phyloP scores from a whole-genome alignment of 805 yeast species.

The Komagataella populi region DNA sequence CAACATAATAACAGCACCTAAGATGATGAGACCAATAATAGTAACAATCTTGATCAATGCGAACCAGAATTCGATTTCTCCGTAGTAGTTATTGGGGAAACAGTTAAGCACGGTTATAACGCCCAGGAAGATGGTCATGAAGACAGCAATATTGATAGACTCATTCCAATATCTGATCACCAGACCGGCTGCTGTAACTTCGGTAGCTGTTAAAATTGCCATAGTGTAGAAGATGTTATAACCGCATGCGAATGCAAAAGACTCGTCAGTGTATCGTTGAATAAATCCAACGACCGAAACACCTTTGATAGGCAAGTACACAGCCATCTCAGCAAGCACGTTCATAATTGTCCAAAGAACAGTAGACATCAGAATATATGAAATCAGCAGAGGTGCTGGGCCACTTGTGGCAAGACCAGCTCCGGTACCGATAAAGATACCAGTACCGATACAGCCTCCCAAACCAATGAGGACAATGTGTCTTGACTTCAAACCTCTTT shows the following conservation, averaged over 20 bases:
- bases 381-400: slow-evolving; percentile 29
- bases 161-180: slow-evolving; percentile 47
- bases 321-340: slow-evolving; percentile 52
- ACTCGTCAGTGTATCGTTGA: slow-evolving; percentile 15
- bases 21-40: slow-evolving; percentile 43
- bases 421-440: slow-evolving; percentile 39
- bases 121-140: slow-evolving; percentile 40
- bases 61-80: slow-evolving; percentile 51
- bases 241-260: slow-evolving; percentile 20
- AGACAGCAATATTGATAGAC: slow-evolving; percentile 36
- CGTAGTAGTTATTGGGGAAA: slow-evolving; percentile 24
- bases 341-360: slow-evolving; percentile 56
- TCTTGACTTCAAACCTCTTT: slow-evolving; percentile 30
- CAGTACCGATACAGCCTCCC: slow-evolving; percentile 65
- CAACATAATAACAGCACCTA: slow-evolving; percentile 40
- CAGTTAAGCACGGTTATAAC: slow-evolving; percentile 31
- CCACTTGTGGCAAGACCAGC: slow-evolving; percentile 20
- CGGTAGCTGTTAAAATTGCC: slow-evolving; percentile 25
- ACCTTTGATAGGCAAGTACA: slow-evolving; percentile 46
- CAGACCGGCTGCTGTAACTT: slow-evolving; percentile 48
- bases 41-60: slow-evolving; percentile 54
- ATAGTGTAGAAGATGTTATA: slow-evolving; percentile 21
- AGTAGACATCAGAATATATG: slow-evolving; percentile 50
- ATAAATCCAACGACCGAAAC: slow-evolving; percentile 13
- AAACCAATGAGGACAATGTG: slow-evolving; percentile 54